Evolutionary conservation across 805 yeast genomes (phyloP).

Genomic region (Starmerella apicola): DNA sequence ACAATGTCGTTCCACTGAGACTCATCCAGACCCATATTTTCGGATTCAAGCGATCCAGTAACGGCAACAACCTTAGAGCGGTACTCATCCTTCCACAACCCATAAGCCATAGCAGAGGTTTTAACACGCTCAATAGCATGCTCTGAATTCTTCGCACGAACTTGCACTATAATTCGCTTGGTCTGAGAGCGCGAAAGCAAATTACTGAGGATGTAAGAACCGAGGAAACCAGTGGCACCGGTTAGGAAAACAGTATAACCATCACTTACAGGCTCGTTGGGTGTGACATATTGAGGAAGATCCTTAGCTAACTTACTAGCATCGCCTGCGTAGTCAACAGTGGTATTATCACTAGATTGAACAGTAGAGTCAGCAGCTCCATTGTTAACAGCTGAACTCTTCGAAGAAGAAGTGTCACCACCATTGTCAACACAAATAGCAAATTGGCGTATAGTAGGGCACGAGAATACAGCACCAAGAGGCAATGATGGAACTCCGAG

Average conservation of each 20-base stretch:
- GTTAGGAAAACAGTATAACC: slow-evolving; percentile 64
- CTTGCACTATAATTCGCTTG: slow-evolving; percentile 66
- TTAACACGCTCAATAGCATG: slow-evolving; percentile 68
- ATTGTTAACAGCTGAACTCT: too few species aligned
- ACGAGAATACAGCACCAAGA: slow-evolving; percentile 75
- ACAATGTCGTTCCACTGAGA: slow-evolving; percentile 47
- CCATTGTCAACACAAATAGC: slow-evolving; percentile 58
- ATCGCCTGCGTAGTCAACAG: slow-evolving; percentile 51
- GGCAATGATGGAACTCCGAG: slow-evolving; percentile 67
- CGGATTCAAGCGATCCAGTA: slow-evolving; percentile 64
- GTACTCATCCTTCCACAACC: slow-evolving; percentile 60
- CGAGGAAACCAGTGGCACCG: slow-evolving; percentile 94
- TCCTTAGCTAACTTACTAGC: slow-evolving; percentile 42
- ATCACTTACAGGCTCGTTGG: slow-evolving; percentile 30
- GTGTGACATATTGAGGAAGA: slow-evolving; percentile 36
- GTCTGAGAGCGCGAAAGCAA: slow-evolving; percentile 49
- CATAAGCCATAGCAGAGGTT: slow-evolving; percentile 68
- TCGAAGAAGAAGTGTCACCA: slow-evolving; percentile 19
- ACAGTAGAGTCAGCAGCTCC: slow-evolving; percentile 20
- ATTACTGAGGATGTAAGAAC: slow-evolving; percentile 76
- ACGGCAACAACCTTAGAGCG: slow-evolving; percentile 51
- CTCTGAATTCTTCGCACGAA: slow-evolving; percentile 59
- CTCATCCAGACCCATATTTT: slow-evolving; percentile 57
- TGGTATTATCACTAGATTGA: background rate
- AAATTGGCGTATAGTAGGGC: slow-evolving; percentile 72